Conservation (phyloP, 306 rosid species). For the Gastrolobium bilobum region DNA sequence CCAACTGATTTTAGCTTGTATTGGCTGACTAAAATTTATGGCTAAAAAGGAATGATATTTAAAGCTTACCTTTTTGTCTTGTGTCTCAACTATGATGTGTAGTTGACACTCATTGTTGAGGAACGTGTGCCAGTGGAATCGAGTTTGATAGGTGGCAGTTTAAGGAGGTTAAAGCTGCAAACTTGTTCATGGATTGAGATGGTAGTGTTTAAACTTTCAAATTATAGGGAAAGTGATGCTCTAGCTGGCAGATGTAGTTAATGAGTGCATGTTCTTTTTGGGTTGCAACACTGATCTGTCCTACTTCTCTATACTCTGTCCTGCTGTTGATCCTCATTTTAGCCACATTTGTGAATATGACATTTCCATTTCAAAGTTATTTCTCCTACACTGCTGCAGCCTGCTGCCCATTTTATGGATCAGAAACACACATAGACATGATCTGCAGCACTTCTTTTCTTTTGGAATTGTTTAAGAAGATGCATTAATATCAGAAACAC, state of each 20-base stretch:
- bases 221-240: background rate
- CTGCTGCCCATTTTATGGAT: slow-evolving; percentile 21
- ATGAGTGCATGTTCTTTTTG: slow-evolving; percentile 2
- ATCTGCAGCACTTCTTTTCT: background rate
- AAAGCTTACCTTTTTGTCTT: background rate
- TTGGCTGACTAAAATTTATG: background rate
- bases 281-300: background rate
- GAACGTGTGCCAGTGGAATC: background rate
- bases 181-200: background rate
- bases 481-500: background rate
- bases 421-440: background rate
- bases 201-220: background rate
- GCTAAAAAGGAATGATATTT: background rate
- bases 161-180: slow-evolving; percentile 3
- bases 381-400: background rate
- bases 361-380: background rate
- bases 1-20: background rate
- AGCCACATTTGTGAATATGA: slow-evolving; percentile 1
- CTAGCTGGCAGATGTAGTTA: background rate
- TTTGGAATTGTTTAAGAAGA: background rate
- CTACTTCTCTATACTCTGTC: background rate
- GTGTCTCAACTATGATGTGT: background rate
- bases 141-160: slow-evolving; percentile 10
- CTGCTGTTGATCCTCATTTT: slow-evolving; percentile 11
- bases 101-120: background rate